Evolutionary conservation across 225 moss, liverwort and hornwort species (phyloP).

Genomic region (Asterella californica): DNA sequence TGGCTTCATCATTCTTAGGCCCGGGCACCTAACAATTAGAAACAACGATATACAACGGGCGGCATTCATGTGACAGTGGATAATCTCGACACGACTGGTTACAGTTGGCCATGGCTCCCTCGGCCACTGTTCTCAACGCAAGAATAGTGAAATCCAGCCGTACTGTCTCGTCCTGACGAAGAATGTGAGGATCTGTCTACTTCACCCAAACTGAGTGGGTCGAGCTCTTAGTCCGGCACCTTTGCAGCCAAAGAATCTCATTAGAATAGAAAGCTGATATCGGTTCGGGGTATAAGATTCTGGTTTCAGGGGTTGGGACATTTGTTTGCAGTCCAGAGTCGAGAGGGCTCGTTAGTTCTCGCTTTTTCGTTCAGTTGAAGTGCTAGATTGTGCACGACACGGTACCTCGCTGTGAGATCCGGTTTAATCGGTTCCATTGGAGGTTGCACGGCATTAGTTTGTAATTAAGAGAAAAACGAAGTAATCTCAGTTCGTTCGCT

Average conservation of each 20-base stretch:
- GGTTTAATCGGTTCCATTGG: neutral
- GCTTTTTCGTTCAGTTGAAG: neutral
- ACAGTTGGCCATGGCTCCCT: neutral
- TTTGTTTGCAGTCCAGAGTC: constrained; percentile 13
- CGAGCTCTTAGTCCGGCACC: neutral
- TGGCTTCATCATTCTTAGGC: neutral
- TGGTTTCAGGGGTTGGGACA: neutral
- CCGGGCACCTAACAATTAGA: neutral
- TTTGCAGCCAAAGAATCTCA: neutral
- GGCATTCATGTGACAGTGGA: neutral
- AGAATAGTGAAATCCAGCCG: neutral
- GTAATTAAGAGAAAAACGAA: neutral
- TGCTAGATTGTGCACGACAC: neutral
- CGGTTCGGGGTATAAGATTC: neutral
- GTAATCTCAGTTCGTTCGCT: neutral
- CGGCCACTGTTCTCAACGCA: too few species aligned
- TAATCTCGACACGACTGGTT: neutral
- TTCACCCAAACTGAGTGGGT: neutral
- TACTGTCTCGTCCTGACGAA: neutral
- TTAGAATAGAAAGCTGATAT: too few species aligned
- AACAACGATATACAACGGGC: neutral
- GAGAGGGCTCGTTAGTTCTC: constrained; percentile 1
- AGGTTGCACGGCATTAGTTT: neutral
- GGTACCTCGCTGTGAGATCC: neutral
- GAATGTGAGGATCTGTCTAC: neutral